Evolutionary conservation across 108 stramenopile genomes (phyloP).

Genomic region (Asterionellopsis glacialis): DNA sequence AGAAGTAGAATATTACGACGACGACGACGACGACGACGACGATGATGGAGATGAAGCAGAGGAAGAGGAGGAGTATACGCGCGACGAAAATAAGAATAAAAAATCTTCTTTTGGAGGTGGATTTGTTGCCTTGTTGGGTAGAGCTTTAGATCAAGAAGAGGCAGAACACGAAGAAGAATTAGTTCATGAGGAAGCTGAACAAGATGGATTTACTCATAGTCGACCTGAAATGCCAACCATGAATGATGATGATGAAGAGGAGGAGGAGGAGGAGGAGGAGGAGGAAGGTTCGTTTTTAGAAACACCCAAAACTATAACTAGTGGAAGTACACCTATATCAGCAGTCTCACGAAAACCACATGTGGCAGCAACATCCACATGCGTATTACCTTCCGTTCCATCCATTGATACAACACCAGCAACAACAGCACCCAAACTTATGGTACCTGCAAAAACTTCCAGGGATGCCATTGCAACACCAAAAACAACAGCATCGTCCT

Average conservation of each 20-base stretch:
- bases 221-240: neutral
- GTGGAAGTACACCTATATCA: neutral
- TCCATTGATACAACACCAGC: neutral
- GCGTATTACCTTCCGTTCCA: no score
- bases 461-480: no score
- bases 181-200: neutral
- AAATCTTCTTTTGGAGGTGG: neutral
- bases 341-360: no score
- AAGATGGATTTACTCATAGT: neutral
- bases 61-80: constrained; percentile 13
- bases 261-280: neutral
- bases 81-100: constrained; percentile 1
- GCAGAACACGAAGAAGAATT: neutral
- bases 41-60: constrained; percentile 23
- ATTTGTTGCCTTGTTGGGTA: neutral
- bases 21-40: constrained; percentile 19
- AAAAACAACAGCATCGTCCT: neutral
- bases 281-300: neutral
- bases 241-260: neutral
- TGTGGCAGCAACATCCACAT: no score
- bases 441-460: constrained; percentile 1
- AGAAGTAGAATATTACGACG: constrained; percentile 9
- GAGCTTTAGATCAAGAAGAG: constrained; percentile 1
- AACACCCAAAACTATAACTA: neutral
- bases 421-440: neutral